Base-by-base conservation (phyloP, 2,329 filamentous ascomycete genomes). In the Fusarium sublunatum region DNA sequence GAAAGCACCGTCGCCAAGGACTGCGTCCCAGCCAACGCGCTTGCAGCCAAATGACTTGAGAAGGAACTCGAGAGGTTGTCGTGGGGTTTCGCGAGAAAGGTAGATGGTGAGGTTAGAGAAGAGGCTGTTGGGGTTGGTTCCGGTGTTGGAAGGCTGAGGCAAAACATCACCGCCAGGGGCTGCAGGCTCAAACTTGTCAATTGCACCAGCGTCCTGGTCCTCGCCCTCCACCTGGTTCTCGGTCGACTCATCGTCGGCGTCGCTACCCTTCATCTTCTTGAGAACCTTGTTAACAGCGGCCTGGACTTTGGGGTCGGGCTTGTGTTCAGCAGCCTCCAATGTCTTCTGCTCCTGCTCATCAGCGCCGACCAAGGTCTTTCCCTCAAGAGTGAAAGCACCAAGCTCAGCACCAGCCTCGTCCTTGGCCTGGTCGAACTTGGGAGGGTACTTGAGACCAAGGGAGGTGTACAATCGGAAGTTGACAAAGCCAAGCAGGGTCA, bases 391-490 rank as follows among this genome's bases (percentile, higher is more conserved):
- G 79, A 98, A 97, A 25, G 95, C 95, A 24, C 88, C 91, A 41
- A 99, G 83, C 77, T 97, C 95, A 41, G 90, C 95, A 61, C 92
- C 93, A 72, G 91, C 86, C 75, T 97, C 93, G 73, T 98, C 95
- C 79, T 91, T 94, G 74, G 83, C 83, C 68, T 87, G 82, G 75
- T 97, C 92, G 71, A 98, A 98, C 77, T 93, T 97, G 61, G 95
- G 95, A 15, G 95, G 95, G 75, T 99, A 99, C 55, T 97, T 92
- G 62, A 99, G 81, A 8, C 95, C 95, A 64, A 96, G 83, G 1
- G 91, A 89, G 1, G 93, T 97, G 81, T 97, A 99, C 42, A 99
- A 83, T 65, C 92, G 85, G 83, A 93, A 99, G 83, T 99, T 97
- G 79, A 98, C 88, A 73, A 99, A 99, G 59, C 94, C 91, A 19